Evolutionary conservation across 768 basidiomycete species (phyloP), one percentile per base, ranked within the genome.

Genomic region (Harrya chromipes): DNA sequence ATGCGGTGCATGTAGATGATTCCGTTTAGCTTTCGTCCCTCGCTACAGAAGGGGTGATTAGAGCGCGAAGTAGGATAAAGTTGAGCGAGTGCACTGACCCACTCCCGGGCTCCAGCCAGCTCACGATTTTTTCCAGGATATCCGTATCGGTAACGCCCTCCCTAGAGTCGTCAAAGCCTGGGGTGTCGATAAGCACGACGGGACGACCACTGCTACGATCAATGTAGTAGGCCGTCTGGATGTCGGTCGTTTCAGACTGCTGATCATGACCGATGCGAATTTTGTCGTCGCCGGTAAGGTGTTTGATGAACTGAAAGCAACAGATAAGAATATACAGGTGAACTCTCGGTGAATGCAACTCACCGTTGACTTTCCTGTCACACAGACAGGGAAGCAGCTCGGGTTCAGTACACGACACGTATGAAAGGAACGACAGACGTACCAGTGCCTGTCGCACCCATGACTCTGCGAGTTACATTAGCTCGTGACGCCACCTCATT

Each of bases 1-100:
- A 79, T 79, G 0, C 75, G 72, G 49, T 76, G 77, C 59, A 77
- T 63, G 53, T 78, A 78, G 38, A 78, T 70, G 46, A 78, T 67
- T 1, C 75, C 76, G 7, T 72, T 63, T 4, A 78, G 50, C 24
- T 61, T 69, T 40, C 26, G 42, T 10, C 21, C 17, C 45, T 49
- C 44, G 17, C 45, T 53, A 16, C 7, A 13, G 14, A n/a, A 27
- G 12, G 19, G 21, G 23, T n/a, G 16, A 26, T 39, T 0, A 40
- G n/a, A 46, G 17, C 35, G 31, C 23, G 36, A 19, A 17, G 14
- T 11, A 33, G 1, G 16, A 14, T 29, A 19, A 20, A 14, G 17
- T 11, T 8, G 19, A 41, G 20, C 16, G 17, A 10, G 21, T 16
- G n/a, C 11, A 38, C 47, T 33, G 31, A 43, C 43, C 39, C 33